Conservation (phyloP, 441 rosid genomes). For the Melastoma candidum region DNA sequence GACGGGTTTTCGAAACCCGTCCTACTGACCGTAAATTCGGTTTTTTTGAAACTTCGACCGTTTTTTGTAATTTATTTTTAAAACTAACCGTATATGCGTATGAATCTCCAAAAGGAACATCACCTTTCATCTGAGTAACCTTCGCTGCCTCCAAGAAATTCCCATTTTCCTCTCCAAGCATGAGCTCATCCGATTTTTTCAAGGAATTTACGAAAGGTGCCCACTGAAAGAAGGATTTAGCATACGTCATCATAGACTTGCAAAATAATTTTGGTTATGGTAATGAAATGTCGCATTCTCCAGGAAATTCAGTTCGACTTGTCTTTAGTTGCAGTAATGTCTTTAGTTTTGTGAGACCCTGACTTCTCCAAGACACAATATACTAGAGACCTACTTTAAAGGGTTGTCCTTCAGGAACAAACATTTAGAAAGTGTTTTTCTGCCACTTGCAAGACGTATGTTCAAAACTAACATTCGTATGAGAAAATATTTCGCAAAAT, state of each 20-base stretch:
- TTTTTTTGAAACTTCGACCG: no score
- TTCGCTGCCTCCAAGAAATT: slow-evolving; percentile 5
- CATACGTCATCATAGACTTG: slow-evolving; percentile 10
- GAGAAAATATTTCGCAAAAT: no score
- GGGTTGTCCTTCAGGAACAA: slow-evolving; percentile 1
- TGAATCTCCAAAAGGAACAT: not conserved
- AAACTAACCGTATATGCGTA: no score
- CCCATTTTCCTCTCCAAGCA: slow-evolving; percentile 8
- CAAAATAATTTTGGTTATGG: not conserved
- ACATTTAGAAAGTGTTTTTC: slow-evolving; percentile 5
- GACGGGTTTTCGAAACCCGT: no score
- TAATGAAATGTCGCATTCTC: slow-evolving; percentile 1
- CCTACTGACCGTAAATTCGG: no score
- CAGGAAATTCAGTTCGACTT: not conserved
- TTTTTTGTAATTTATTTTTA: no score
- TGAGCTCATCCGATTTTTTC: slow-evolving; percentile 8
- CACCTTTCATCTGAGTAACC: slow-evolving; percentile 14
- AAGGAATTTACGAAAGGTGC: slow-evolving; percentile 5
- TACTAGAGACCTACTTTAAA: slow-evolving; percentile 6
- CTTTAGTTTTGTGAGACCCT: not conserved
- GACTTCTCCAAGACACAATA: slow-evolving; percentile 6
- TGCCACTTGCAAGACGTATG: not conserved
- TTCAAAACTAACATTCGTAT: no score
- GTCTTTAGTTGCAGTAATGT: not conserved
- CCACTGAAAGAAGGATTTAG: slow-evolving; percentile 3